phyloP scores from a whole-genome alignment of 2,329 filamentous ascomycete genomes.

The Whalleya microplaca region DNA sequence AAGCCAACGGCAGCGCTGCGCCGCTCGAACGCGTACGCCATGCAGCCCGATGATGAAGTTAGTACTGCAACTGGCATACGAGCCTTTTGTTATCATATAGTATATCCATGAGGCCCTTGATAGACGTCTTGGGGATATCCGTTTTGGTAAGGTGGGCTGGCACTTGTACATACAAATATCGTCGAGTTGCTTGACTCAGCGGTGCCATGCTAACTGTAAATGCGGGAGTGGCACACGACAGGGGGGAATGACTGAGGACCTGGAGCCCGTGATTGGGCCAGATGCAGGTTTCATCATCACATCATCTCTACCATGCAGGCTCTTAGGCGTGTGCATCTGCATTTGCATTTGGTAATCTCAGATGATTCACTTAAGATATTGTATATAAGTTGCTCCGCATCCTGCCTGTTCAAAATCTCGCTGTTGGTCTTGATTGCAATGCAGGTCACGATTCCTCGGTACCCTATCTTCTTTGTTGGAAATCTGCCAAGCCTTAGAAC shows the following conservation, averaged over 20 bases:
- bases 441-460: background rate
- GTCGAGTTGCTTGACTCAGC: constrained; percentile 15
- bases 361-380: constrained; percentile 6
- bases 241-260: constrained; percentile 19
- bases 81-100: constrained; percentile 17
- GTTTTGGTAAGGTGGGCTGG: background rate
- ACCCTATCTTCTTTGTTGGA: background rate
- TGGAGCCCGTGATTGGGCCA: constrained; percentile 18
- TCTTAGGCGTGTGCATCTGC: constrained; percentile 12
- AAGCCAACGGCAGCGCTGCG: background rate
- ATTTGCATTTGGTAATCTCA: constrained; percentile 9
- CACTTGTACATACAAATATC: constrained; percentile 4
- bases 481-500: background rate
- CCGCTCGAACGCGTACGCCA: constrained; percentile 8
- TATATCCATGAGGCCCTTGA: constrained; percentile 3
- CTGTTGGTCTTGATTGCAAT: background rate
- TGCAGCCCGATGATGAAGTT: constrained; percentile 17
- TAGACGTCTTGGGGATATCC: constrained; percentile 20
- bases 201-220: constrained; percentile 9
- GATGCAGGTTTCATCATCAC: constrained; percentile 26
- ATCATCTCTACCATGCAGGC: constrained; percentile 21
- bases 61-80: constrained; percentile 15
- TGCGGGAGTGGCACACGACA: constrained; percentile 14
- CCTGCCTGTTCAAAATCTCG: background rate
- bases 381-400: constrained; percentile 8